These are phyloP conservation scores for Biscutella laevigata DNA, from an alignment of 441 rosid genomes.

Conservation along the genomic window DNA sequence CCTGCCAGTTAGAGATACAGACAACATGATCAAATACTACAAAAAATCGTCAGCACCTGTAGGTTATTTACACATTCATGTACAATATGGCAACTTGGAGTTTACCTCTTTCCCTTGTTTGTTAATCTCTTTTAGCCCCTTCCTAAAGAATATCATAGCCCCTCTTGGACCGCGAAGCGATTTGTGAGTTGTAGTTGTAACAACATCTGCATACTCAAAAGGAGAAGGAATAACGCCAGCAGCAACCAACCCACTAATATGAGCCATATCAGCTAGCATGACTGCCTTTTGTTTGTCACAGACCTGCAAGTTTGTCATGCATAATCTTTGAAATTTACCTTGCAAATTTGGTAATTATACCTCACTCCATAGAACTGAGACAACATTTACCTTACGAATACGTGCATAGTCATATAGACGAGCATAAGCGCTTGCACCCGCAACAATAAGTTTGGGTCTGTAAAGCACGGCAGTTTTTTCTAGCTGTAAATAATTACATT, in stretches of 20 bases:
- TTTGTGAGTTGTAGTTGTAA: slow-evolving; percentile 95
- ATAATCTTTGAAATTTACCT: neutral
- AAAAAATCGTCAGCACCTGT: neutral
- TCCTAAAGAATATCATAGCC: slow-evolving; percentile 95
- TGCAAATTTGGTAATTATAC: neutral
- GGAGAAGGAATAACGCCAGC: slow-evolving; percentile 98
- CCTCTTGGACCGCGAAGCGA: slow-evolving; percentile 99
- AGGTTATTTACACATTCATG: neutral
- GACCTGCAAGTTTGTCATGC: slow-evolving; percentile 42
- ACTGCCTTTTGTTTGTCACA: slow-evolving; percentile 92
- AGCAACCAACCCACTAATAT: slow-evolving; percentile 92
- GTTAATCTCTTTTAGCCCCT: slow-evolving; percentile 80
- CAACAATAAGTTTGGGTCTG: slow-evolving; percentile 93
- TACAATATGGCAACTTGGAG: neutral
- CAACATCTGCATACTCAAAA: slow-evolving; percentile 92
- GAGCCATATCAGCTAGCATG: slow-evolving; percentile 93
- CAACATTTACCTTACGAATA: slow-evolving; percentile 63
- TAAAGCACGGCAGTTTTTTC: slow-evolving; percentile 79
- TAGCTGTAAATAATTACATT: slow-evolving; percentile 43
- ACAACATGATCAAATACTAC: neutral
- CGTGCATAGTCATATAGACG: slow-evolving; percentile 87
- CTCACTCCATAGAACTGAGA: neutral
- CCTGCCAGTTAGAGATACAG: slow-evolving; percentile 37
- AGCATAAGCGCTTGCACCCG: slow-evolving; percentile 98
- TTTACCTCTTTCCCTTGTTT: slow-evolving; percentile 90